These are phyloP conservation scores for Fraxinus velutina DNA, from an alignment of 305 asterid species.

Conservation along the genomic window DNA sequence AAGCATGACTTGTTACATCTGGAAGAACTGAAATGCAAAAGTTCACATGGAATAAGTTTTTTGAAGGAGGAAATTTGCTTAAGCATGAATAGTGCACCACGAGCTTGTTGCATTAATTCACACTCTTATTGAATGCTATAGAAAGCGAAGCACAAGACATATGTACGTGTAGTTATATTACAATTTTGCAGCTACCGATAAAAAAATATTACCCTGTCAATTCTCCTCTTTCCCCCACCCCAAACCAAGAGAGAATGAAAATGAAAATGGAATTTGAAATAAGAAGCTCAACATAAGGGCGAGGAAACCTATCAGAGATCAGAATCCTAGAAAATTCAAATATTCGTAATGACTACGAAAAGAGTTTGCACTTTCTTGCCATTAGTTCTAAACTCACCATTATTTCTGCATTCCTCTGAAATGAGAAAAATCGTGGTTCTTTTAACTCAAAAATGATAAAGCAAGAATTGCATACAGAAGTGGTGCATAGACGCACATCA, in stretches of 20 bases:
- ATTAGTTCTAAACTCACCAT: neutral
- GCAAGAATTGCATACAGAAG: neutral
- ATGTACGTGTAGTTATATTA: neutral
- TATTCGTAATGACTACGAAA: neutral
- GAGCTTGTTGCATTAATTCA: neutral
- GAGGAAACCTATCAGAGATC: neutral
- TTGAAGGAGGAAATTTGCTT: neutral
- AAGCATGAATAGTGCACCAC: neutral
- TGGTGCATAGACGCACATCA: neutral
- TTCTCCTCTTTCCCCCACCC: neutral
- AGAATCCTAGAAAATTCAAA: neutral
- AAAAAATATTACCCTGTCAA: neutral
- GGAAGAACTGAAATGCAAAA: neutral
- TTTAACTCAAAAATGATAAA: neutral
- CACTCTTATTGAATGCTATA: neutral
- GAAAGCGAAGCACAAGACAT: neutral
- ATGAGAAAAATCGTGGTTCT: neutral
- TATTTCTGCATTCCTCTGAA: neutral
- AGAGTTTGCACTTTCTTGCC: neutral
- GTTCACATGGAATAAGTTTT: neutral
- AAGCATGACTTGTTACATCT: neutral
- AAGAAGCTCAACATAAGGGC: neutral
- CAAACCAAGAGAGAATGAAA: neutral
- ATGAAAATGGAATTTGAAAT: neutral
- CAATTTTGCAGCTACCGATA: neutral